Evolutionary conservation across 257 asterid species (phyloP).

Genomic region (Echites panduratus): DNA sequence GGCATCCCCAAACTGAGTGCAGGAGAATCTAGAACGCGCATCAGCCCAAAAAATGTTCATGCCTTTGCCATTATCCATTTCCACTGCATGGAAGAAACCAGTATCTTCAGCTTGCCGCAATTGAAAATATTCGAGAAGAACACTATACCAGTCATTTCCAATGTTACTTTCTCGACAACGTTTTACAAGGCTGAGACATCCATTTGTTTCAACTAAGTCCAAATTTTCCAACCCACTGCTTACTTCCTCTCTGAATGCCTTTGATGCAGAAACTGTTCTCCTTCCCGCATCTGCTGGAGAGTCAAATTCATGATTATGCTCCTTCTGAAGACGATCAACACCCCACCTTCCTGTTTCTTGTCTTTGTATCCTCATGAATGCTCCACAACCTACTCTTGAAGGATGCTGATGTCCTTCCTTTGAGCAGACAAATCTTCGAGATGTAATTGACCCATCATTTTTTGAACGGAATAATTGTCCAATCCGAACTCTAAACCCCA

Average conservation of each 20-base stretch:
- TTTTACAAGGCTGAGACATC: conserved; percentile 71
- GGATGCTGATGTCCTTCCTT: conserved; percentile 98
- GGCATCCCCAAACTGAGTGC: conserved; percentile 87
- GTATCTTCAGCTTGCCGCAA: conserved; percentile 78
- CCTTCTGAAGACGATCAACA: conserved; percentile 83
- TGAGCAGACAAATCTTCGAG: conserved; percentile 93
- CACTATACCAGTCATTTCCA: conserved; percentile 54
- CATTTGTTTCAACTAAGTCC: conserved; percentile 82
- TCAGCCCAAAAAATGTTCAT: conserved; percentile 85
- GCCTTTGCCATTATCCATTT: conserved; percentile 64
- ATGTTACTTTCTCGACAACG: conserved; percentile 49
- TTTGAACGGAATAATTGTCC: conserved; percentile 95
- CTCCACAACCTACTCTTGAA: conserved; percentile 95
- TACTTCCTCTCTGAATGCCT: conserved; percentile 55
- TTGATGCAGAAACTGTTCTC: conserved; percentile 41
- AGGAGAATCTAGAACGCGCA: conserved; percentile 68
- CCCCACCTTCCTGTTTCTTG: conserved; percentile 79
- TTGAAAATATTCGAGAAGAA: conserved; percentile 83
- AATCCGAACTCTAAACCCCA: conserved; percentile 75
- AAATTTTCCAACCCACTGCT: conserved; percentile 59
- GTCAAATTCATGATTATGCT: conserved; percentile 70
- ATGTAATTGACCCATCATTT: conserved; percentile 86
- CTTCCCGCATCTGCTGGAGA: conserved; percentile 38
- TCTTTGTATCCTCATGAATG: conserved; percentile 93
- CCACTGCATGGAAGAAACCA: conserved; percentile 87